A percentile compares a stretch with the other conserved stretches of the same genome.
Conservation (phyloP, 176 grass and related monocot species). For the Rhynchospora breviuscula region DNA sequence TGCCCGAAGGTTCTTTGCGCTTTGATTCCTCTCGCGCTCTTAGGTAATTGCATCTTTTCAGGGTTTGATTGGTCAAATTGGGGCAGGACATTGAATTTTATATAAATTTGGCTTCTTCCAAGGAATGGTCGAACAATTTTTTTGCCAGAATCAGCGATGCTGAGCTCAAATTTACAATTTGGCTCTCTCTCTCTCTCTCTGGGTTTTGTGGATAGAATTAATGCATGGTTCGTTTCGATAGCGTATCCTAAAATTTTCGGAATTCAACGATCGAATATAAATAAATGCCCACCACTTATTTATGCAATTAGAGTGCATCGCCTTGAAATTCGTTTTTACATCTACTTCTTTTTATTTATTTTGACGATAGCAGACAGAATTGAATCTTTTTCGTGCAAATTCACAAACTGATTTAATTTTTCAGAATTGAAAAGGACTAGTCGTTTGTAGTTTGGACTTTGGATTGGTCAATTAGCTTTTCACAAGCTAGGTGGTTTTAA, state of each 20-base stretch:
- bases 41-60: slow-evolving; percentile 33
- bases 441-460: neutral
- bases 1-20: slow-evolving; percentile 26
- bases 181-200: neutral
- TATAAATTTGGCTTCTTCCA: neutral
- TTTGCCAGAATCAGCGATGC: neutral
- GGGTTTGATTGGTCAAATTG: neutral
- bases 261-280: too few relatives aligned
- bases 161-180: neutral
- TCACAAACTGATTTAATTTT: neutral
- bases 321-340: neutral
- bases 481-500: neutral
- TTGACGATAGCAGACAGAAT: neutral
- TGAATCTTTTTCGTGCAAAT: too few relatives aligned
- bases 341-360: neutral
- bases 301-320: neutral
- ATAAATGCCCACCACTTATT: too few relatives aligned
- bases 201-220: neutral
- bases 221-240: too few relatives aligned
- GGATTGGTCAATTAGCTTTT: neutral
- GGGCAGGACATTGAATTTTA: neutral
- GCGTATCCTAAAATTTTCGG: too few relatives aligned
- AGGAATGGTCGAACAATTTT: neutral
- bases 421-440: neutral
- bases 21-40: slow-evolving; percentile 63